These are phyloP conservation scores for Cladobotryum mycophilum DNA, from an alignment of 2,329 filamentous ascomycete species.

Conservation along the genomic window DNA sequence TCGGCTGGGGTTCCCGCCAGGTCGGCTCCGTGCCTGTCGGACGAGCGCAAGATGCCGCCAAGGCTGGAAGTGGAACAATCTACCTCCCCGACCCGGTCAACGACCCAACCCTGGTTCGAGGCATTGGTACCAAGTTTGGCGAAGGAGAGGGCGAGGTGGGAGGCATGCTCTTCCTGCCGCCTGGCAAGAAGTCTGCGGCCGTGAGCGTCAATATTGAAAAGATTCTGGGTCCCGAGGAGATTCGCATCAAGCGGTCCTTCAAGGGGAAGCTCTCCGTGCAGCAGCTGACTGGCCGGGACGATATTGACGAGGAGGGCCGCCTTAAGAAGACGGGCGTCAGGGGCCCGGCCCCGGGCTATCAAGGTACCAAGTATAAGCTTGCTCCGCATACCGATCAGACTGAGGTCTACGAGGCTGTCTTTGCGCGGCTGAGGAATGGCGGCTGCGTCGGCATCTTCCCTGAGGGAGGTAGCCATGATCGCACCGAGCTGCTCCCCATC, in stretches of 20 bases:
- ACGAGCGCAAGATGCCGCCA: slow-evolving; percentile 82
- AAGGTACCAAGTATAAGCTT: slow-evolving; percentile 77
- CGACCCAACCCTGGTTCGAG: slow-evolving; percentile 73
- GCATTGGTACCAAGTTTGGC: slow-evolving; percentile 78
- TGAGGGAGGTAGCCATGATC: slow-evolving; percentile 92
- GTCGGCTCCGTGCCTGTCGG: slow-evolving; percentile 91
- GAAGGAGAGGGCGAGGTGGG: slow-evolving; percentile 63
- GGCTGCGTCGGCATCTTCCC: slow-evolving; percentile 96
- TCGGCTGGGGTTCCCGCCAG: slow-evolving; percentile 77
- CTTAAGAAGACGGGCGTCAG: slow-evolving; percentile 50
- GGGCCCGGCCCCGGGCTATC: slow-evolving; percentile 54
- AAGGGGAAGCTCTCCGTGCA: slow-evolving; percentile 66
- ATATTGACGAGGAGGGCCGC: slow-evolving; percentile 61
- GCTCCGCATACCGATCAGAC: slow-evolving; percentile 93
- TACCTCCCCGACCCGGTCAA: slow-evolving; percentile 85
- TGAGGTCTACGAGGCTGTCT: slow-evolving; percentile 88
- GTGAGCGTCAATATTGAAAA: slow-evolving; percentile 80
- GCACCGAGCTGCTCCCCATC: slow-evolving; percentile 81
- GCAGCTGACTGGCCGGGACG: slow-evolving; percentile 76
- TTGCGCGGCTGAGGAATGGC: slow-evolving; percentile 70
- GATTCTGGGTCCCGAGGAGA: slow-evolving; percentile 71
- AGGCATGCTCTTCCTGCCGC: slow-evolving; percentile 81
- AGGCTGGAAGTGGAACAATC: slow-evolving; percentile 69
- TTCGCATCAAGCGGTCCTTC: slow-evolving; percentile 83
- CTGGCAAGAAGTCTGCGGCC: slow-evolving; percentile 67